Base-by-base conservation (phyloP, 345 rosid genomes). In the Lagerstroemia speciosa region DNA sequence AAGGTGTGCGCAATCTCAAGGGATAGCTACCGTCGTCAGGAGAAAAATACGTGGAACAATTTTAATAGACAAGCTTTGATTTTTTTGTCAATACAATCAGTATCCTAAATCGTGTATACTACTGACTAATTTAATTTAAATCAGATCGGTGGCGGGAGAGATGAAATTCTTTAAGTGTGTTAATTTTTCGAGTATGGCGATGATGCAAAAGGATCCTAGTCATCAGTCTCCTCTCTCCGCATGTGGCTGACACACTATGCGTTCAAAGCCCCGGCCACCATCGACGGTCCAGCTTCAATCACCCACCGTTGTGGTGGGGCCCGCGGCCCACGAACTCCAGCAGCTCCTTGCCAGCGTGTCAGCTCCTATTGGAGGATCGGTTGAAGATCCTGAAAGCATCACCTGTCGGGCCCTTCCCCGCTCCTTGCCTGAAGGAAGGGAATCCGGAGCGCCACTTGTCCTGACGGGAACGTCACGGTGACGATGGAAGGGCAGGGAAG, bases 251-350 rank as follows among this genome's bases (percentile, higher is more conserved):
- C 66, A 69, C 53, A 48, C 46, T 43, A 68, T 20, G 5, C 22
- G 4, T 6, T 30, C 29, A 43, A 24, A 10, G 3, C 32, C 63
- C 63, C 20, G 14, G 14, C 71, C 72, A 69, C 72, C 72, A 55
- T 69, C 72, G 11, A 69, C 72, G 72, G 72, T 34, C 16, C 65
- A 36, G 53, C 50, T 69, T 60, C 62, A 29, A 40, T 36, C 65
- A 50, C 71, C 12, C 65, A 50, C 71, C 12, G 53, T 19, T 8
- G 9, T 34, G 38, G 50, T 11, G 67, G 43, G 29, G 6, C 61
- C 62, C 70, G 0, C 70, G 2, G n/a, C n/a, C 67, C 55, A 41
- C 55, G 26, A 43, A 22, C 68, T 26, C 22, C 50, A 31, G n/a
- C 30, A 2, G 45, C 6, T 17, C 61, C 31, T 0, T 4, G 0